Base-by-base conservation (phyloP, 139 green algal genomes). In the Chlamydomonas schloesseri region DNA sequence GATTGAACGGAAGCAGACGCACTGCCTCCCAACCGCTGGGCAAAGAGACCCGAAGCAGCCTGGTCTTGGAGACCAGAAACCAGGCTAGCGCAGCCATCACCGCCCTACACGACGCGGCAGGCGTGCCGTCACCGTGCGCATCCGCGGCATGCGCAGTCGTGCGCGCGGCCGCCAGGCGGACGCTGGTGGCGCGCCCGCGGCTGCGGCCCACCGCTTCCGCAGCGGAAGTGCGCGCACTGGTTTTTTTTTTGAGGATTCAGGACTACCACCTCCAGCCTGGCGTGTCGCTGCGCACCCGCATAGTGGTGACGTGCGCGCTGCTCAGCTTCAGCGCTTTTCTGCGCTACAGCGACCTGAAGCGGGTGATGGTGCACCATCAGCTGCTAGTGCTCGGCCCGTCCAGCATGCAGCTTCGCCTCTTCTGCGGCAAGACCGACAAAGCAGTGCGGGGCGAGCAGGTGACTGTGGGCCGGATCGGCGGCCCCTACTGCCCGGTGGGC, bases 361-460 rank as follows among this genome's bases (percentile, higher is more conserved):
- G 37, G 4, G 71, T 76, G 23, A 1, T 76, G 18, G 71, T 76
- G 36, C 71, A 76, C 37, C 6, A 20, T 24, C 42, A 60, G 37
- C 37, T 76, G 23, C 3, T 76, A 23, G 42, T 50, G 6, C 8
- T 50, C 42, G 8, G 42, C 42, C 6, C 42, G 42, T 13, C 6
- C 42, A 50, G 42, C 42, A 5, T 50, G n/a, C n/a, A n/a, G 42
- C 42, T 50, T 5, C 42, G 42, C 47, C 46, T 79, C 8, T n/a
- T n/a, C 47, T 47, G 24, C 1, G 47, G 72, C 72, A 79, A 79
- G 28, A 79, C 72, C 0, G 72, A 79, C 72, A 47, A 79, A 47
- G 29, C 64, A 10, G 47, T 29, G 28, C 28, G 29, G 42, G 72
- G 72, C 18, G 46, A 26, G 13, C 33, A 65, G 0, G 47, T 79